phyloP scores from a whole-genome alignment of 805 yeast genomes.

The Ogataea saltuana region DNA sequence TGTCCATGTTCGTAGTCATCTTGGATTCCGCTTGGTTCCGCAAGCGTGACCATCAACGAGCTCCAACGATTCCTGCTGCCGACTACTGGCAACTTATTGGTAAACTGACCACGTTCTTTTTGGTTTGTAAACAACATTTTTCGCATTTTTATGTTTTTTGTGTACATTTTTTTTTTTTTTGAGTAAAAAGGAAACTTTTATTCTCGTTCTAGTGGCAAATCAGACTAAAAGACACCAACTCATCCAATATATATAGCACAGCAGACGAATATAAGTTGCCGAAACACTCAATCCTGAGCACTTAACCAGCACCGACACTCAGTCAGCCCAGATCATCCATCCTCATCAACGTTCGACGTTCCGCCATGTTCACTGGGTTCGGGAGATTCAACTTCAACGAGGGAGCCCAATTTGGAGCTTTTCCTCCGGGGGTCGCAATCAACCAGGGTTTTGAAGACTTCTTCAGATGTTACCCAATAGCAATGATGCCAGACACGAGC shows the following conservation, averaged over 20 bases:
- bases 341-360: neutral
- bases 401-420: constrained; percentile 18
- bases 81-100: too few species aligned
- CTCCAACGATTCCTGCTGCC: too few species aligned
- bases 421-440: constrained; percentile 21
- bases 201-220: constrained; percentile 1
- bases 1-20: constrained; percentile 11
- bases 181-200: neutral
- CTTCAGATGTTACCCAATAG: constrained; percentile 89
- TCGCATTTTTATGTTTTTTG: neutral
- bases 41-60: neutral
- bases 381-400: constrained; percentile 21
- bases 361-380: constrained; percentile 30
- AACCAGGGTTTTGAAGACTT: constrained; percentile 66
- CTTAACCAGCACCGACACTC: too few species aligned
- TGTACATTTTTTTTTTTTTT: neutral
- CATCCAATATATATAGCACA: too few species aligned
- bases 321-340: too few species aligned
- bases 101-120: too few species aligned
- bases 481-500: constrained; percentile 79
- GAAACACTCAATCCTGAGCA: too few species aligned
- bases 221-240: too few species aligned
- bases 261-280: too few species aligned
- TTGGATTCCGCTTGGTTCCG: neutral
- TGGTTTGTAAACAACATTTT: neutral